A percentile compares a stretch with the other conserved stretches of the same genome.
phyloP scores from a whole-genome alignment of 129 eudicot genomes.

The Flaveria trinervia region DNA sequence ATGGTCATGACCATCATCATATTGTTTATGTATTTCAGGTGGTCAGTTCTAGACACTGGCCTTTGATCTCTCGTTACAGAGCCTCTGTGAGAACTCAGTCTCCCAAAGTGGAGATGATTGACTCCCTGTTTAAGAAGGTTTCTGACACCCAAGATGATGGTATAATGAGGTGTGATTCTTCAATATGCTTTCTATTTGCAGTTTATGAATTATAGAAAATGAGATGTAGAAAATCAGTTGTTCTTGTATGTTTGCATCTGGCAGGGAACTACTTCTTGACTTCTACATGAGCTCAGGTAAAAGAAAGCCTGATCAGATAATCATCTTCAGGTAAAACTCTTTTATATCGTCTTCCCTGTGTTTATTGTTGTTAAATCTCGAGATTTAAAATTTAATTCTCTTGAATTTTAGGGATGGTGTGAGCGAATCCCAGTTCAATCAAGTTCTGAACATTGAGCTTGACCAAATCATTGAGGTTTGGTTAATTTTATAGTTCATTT shows the following conservation, averaged over 20 bases:
- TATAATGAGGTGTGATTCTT: slow-evolving; percentile 56
- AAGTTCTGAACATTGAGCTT: slow-evolving; percentile 75
- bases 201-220: neutral
- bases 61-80: slow-evolving; percentile 77
- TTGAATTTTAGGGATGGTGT: slow-evolving; percentile 66
- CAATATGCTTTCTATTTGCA: neutral
- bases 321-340: slow-evolving; percentile 69
- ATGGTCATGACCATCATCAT: neutral
- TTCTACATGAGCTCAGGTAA: slow-evolving; percentile 70
- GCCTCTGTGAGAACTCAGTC: slow-evolving; percentile 84
- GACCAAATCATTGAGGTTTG: slow-evolving; percentile 84
- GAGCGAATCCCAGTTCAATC: slow-evolving; percentile 81
- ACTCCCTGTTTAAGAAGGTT: slow-evolving; percentile 64
- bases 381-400: neutral
- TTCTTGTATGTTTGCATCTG: neutral
- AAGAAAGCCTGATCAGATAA: slow-evolving; percentile 77
- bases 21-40: slow-evolving; percentile 44
- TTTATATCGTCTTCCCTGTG: neutral
- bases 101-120: slow-evolving; percentile 78
- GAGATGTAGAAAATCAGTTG: neutral
- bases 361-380: neutral
- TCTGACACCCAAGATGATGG: slow-evolving; percentile 64
- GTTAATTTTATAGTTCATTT: neutral
- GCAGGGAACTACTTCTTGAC: slow-evolving; percentile 70
- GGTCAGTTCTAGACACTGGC: slow-evolving; percentile 88